Evolutionary conservation across 768 basidiomycete genomes (phyloP), one percentile per base, ranked within the genome.

Genomic region (Suillus weaverae): DNA sequence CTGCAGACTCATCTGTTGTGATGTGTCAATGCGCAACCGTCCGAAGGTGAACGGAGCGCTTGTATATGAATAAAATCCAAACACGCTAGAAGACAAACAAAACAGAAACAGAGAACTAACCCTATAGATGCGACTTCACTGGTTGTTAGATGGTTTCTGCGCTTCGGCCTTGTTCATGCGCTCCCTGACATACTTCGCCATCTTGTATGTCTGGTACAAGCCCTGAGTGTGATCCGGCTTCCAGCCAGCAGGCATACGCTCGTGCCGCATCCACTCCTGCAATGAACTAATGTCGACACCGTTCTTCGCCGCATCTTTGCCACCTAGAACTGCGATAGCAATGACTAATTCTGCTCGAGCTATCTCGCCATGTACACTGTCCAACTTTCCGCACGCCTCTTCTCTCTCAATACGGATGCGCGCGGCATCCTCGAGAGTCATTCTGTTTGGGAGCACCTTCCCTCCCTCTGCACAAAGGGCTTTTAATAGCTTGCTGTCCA

Each of bases 261-360:
- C 87, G 36, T 84, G 67, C 11, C 72, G 68, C 33, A 87, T 77
- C 87, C 87, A 89, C 5, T 72, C 70, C 18, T 78, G 72, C 32
- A 88, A 69, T 73, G 81, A 80, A 38, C 83, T 79, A 41, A 82
- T 70, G 0, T 82, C 81, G 6, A 84, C 70, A 0, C 86, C 85
- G 0, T 77, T 71, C 39, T 78, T 80, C 3, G 62, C 70, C 5
- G 75, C 76, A 10, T 76, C 76, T n/a, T 72, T 76, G 8, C 75
- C 76, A 14, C 77, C 75, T 3, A 76, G 46, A 7, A 89, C 78
- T 1, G 85, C 86, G 16, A 89, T 76, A 9, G 88, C 84, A 60
- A 89, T 84, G 0, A 83, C 86, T 80, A 89, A 86, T 74, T 90
- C 89, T 20, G 87, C 89, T 4, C 87, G 81, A 2, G 88, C 89